Base-by-base conservation (phyloP, 139 green algal species). In the Closterium sp. region DNA sequence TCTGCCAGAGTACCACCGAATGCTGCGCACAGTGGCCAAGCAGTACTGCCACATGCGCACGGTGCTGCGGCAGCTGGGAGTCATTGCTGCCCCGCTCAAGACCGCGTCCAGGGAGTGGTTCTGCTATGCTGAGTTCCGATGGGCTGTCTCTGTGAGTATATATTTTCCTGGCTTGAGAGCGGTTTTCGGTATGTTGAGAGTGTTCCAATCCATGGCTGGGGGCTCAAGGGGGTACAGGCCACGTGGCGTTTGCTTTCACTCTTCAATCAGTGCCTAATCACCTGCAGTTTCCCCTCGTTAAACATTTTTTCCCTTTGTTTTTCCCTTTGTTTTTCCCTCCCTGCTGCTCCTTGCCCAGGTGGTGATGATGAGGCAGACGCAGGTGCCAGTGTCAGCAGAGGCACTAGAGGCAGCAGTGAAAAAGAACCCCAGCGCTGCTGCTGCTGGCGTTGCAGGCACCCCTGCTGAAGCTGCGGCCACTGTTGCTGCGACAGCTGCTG, bases 41-140 rank as follows among this genome's bases (percentile, higher is more conserved):
- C 90, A 93, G 90, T 93, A 93, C 32, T 79, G 31, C 29, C 90
- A 93, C 85, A 79, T 93, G 79, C 90, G 90, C 62, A 90, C 62
- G 11, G 90, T 85, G 32, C 31, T 93, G 31, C 29, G 32, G 27
- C 85, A 90, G 90, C 85, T 91, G 30, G 27, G 79, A n/a, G 34
- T 87, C 27, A 30, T 73, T 13, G 28, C 85, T 7, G 42, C 62
- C 27, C 90, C 85, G 21, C 31, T 70, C 29, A 31, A 88, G 17
- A 85, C 22, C 21, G 32, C 32, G 38, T 17, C 90, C 1, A 31
- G 29, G 28, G 90, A 31, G 62, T 93, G 90, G 90, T 93, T 93
- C 84, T 90, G n/a, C 87, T 93, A 2, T n/a, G 90, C 70, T 2
- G 79, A 93, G 87, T 90, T 93, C 85, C 79, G 84, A 84, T 93